These are phyloP conservation scores for Mortierella sp. DNA, from an alignment of 371 early-diverging fungal genomes.

Conservation along the genomic window DNA sequence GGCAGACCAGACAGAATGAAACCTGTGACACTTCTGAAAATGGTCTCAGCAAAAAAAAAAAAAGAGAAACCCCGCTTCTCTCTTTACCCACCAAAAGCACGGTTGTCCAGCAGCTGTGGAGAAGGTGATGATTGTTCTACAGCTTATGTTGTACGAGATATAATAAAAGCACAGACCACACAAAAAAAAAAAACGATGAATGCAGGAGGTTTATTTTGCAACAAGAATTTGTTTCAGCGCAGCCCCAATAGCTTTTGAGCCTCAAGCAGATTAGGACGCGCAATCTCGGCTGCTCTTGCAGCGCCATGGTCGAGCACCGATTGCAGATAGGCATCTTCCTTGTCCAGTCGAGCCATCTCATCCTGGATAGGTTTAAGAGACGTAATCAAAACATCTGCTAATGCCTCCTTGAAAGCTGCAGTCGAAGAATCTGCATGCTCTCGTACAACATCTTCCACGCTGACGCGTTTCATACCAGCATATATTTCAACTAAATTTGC, in stretches of 20 bases:
- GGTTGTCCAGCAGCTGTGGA: no score
- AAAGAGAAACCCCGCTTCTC: no score
- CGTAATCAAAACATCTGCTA: slow-evolving; percentile 76
- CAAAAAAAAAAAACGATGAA: no score
- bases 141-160: no score
- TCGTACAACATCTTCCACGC: slow-evolving; percentile 61
- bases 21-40: no score
- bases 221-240: slow-evolving; percentile 10
- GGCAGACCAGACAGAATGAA: neutral
- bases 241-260: slow-evolving; percentile 74
- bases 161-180: no score
- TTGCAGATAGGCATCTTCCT: slow-evolving; percentile 74
- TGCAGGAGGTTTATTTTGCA: no score
- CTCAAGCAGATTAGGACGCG: slow-evolving; percentile 65
- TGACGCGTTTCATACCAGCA: slow-evolving; percentile 65
- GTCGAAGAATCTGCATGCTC: slow-evolving; percentile 63
- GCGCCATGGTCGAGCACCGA: slow-evolving; percentile 75
- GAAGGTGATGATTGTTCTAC: no score
- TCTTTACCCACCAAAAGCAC: no score
- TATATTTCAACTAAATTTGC: slow-evolving; percentile 86
- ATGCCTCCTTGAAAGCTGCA: slow-evolving; percentile 77
- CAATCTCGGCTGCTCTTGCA: slow-evolving; percentile 65
- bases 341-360: slow-evolving; percentile 66
- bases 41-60: no score
- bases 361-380: slow-evolving; percentile 75